Evolutionary conservation across 176 grass and related monocot genomes (phyloP), one percentile per base, ranked within the genome.

Genomic region (Zea luxurians): DNA sequence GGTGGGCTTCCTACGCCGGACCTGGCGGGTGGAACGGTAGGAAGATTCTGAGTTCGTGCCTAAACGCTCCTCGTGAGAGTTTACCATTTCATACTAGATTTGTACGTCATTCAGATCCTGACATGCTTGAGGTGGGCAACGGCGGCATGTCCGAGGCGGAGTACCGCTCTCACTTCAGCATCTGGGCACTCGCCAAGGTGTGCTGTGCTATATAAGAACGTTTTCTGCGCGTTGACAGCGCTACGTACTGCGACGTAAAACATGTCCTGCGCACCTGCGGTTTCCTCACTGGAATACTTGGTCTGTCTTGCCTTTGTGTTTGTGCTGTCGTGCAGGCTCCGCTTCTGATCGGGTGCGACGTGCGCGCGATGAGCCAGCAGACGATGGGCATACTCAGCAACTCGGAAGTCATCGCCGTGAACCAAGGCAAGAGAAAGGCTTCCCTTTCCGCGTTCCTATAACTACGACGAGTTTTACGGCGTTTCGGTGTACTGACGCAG

Each of bases 111-210:
- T 27, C 64, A 98, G 95, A 98, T 90, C 95, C 95, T 64, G 91
- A 94, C 62, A 94, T 94, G 91, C 91, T 98, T 68, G 91, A 98
- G 77, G 89, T 98, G 11, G 95, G 95, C 40, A 98, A 98, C 7
- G 95, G 95, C 27, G 95, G 95, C 52, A 98, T 94, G 95, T 80
- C 80, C 36, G 78, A 84, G 5, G 89, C 93, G 4, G 91, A 98
- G 83, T 98, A 98, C 82, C 89, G 89, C 47, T 86, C 95, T 36
- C 91, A 98, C 85, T 98, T 98, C 66, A 98, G 95, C 83, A 98
- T 98, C 17, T 98, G 95, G 91, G 92, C 95, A 86, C 80, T 98
- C 35, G 83, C 77, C 10, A 98, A 98, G 95, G 95, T 77, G 84
- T 41, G 27, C 27, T 27, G 27, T 27, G 27, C 27, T 27, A 27